A percentile compares a stretch with the other conserved stretches of the same genome.
Conservation (phyloP, 371 early-diverging fungal genomes). For the Mucor indicus region DNA sequence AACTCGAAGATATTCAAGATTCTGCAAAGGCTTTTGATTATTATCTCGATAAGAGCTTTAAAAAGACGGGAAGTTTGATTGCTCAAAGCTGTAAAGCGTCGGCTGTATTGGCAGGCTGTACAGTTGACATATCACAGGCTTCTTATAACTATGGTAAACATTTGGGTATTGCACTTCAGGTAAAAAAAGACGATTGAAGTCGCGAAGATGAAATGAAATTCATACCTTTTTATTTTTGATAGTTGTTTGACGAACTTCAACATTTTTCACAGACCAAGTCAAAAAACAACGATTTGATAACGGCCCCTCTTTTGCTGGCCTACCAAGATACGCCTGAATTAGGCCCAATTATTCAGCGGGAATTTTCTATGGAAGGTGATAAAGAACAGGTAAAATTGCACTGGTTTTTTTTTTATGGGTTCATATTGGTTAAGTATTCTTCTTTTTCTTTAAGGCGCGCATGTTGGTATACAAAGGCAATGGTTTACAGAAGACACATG, state of each 20-base stretch:
- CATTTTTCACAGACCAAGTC: slow-evolving; percentile 80
- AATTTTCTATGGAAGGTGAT: slow-evolving; percentile 69
- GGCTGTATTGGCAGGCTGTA: slow-evolving; percentile 80
- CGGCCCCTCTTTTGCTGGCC: slow-evolving; percentile 92
- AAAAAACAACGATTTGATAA: slow-evolving; percentile 87
- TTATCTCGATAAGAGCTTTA: slow-evolving; percentile 91
- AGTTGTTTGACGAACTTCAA: slow-evolving; percentile 89
- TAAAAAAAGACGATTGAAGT: slow-evolving; percentile 28
- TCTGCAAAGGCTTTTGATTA: slow-evolving; percentile 51
- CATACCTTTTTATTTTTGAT: slow-evolving; percentile 7
- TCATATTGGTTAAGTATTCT: slow-evolving; percentile 1
- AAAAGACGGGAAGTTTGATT: slow-evolving; percentile 94
- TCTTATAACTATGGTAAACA: slow-evolving; percentile 85
- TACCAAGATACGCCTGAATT: slow-evolving; percentile 86
- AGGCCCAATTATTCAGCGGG: slow-evolving; percentile 78
- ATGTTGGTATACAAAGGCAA: slow-evolving; percentile 67
- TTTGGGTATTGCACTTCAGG: slow-evolving; percentile 93
- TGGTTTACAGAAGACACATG: slow-evolving; percentile 63
- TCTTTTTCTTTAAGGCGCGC: slow-evolving; percentile 47
- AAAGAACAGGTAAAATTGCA: slow-evolving; percentile 51
- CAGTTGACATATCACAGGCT: slow-evolving; percentile 66
- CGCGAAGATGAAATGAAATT: too few species aligned
- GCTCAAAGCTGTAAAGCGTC: slow-evolving; percentile 91
- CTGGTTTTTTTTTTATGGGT: too few species aligned
- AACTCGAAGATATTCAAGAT: slow-evolving; percentile 73